Conservation (phyloP, 139 green algal species). For the Haematococcus sp. region DNA sequence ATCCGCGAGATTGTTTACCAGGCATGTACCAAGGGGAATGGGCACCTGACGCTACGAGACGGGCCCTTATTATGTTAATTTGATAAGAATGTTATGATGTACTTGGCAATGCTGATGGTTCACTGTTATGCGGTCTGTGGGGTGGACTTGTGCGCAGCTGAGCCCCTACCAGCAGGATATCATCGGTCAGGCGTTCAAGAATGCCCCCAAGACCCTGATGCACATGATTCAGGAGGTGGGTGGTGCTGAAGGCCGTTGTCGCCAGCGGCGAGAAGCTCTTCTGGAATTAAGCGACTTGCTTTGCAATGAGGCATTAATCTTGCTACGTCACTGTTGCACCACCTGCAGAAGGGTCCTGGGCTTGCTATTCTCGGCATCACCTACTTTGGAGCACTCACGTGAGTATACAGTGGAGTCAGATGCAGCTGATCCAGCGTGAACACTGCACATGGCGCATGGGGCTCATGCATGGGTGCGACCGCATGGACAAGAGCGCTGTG, state of each 20-base stretch:
- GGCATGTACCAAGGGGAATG: background rate
- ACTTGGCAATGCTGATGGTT: background rate
- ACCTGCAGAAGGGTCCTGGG: slow-evolving; percentile 19
- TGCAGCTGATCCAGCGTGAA: background rate
- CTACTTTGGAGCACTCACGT: slow-evolving; percentile 19
- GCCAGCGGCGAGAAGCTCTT: background rate
- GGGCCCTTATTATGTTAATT: background rate
- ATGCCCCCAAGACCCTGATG: slow-evolving; percentile 36
- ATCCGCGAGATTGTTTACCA: slow-evolving; percentile 42
- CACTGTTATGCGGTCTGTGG: background rate
- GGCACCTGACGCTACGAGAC: background rate
- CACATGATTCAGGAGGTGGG: slow-evolving; percentile 5
- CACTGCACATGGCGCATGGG: background rate
- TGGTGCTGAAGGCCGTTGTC: background rate
- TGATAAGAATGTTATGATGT: background rate
- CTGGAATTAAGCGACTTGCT: background rate
- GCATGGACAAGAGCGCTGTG: background rate
- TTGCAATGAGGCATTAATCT: background rate
- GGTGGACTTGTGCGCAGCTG: slow-evolving; percentile 4
- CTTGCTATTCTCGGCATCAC: slow-evolving; percentile 1
- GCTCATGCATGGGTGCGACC: background rate
- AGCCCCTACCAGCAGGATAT: slow-evolving; percentile 41
- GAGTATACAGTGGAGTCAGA: background rate
- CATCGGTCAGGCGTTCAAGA: slow-evolving; percentile 30
- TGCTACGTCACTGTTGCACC: background rate